Evolutionary conservation across 202 grass and related monocot genomes (phyloP).

Genomic region (Carex arenaria): DNA sequence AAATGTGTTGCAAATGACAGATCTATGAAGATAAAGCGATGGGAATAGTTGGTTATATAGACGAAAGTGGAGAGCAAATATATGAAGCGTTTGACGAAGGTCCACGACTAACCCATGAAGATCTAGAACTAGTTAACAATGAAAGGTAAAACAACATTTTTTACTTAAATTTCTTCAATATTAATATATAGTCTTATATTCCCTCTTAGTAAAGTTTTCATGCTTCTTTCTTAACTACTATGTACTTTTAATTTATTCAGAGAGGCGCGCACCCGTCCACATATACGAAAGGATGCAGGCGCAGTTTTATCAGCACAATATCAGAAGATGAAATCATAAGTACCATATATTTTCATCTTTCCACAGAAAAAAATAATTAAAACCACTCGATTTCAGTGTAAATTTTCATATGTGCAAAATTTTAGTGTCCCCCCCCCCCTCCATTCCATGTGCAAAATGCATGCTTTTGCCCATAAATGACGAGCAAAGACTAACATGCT

Average conservation of each 20-base stretch:
- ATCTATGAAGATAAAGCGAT: conserved; percentile 45
- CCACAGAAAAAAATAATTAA: neutral
- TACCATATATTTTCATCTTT: neutral
- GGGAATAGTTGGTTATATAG: conserved; percentile 40
- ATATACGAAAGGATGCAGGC: neutral
- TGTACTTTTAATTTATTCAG: neutral
- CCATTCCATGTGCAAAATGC: neutral
- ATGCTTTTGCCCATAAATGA: neutral
- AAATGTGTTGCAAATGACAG: conserved; percentile 4
- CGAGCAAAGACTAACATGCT: too few relatives aligned
- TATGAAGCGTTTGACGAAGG: conserved; percentile 55
- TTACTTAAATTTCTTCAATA: neutral
- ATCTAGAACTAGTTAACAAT: conserved; percentile 23
- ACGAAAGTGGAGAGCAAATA: conserved; percentile 37
- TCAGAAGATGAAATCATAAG: neutral
- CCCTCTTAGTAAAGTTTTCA: neutral
- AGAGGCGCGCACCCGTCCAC: neutral
- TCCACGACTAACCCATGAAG: conserved; percentile 36
- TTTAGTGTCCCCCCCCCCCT: neutral
- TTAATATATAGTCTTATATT: neutral
- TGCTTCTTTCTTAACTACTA: neutral
- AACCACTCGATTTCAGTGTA: neutral
- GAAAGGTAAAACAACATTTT: conserved; percentile 29
- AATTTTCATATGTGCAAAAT: neutral
- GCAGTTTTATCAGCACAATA: neutral